A percentile compares a stretch with the other conserved stretches of the same genome.
Conservation (phyloP, 176 grass and related monocot species). For the Metroxylon sagu region DNA sequence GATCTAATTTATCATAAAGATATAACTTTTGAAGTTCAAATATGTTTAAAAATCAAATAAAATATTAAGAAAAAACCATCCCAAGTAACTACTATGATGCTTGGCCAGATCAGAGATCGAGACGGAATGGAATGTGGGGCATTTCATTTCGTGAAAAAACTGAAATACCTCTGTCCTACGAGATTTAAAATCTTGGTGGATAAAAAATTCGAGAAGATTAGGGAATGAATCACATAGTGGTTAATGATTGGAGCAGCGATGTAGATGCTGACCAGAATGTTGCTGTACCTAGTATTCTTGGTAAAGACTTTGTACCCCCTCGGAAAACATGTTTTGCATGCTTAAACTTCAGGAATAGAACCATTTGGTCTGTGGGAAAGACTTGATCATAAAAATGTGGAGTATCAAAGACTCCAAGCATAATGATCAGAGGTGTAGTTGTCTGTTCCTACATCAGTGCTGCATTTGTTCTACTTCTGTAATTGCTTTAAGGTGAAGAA, state of each 20-base stretch:
- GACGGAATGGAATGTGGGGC: no score
- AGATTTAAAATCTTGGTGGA: no score
- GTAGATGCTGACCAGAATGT: slow-evolving; percentile 82
- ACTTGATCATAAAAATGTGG: slow-evolving; percentile 50
- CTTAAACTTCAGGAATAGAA: slow-evolving; percentile 85
- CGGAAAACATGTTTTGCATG: slow-evolving; percentile 88
- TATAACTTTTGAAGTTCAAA: no score
- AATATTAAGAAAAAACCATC: no score
- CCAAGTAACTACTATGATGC: no score
- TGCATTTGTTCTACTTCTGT: neutral
- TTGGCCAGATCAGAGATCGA: no score
- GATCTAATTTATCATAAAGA: no score
- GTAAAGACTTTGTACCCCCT: slow-evolving; percentile 56
- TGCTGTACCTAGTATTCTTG: slow-evolving; percentile 67
- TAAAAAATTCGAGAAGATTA: slow-evolving; percentile 58
- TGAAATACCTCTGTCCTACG: no score
- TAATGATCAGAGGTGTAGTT: slow-evolving; percentile 69
- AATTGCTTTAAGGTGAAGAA: no score
- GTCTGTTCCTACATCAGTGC: neutral
- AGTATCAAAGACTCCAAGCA: slow-evolving; percentile 73
- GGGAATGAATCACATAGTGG: slow-evolving; percentile 91
- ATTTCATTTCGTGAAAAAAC: no score
- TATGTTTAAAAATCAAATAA: no score
- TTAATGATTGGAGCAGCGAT: slow-evolving; percentile 75
- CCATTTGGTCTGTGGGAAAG: slow-evolving; percentile 86